Evolutionary conservation across 352 stramenopile species (phyloP), one percentile per base, ranked within the genome.

Genomic region (Phytopythium boreale): DNA sequence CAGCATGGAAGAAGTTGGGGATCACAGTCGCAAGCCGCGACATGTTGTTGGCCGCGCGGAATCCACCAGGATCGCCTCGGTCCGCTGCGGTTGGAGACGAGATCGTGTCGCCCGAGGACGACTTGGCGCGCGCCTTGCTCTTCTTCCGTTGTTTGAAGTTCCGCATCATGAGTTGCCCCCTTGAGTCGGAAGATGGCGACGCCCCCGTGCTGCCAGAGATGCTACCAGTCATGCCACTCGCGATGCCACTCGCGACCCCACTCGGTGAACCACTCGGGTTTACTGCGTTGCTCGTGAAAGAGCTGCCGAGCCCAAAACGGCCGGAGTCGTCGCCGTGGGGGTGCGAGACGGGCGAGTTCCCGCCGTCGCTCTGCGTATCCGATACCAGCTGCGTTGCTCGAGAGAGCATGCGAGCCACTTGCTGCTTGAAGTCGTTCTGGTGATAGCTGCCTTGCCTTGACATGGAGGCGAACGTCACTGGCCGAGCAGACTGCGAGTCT

Each of bases 1-100:
- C 77, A 0, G 70, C 69, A 51, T 82, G 62, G n/a, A 86, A 86
- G 17, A 86, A 74, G 17, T 82, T 86, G 0, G 56, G 56, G 27
- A 62, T 62, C 15, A 62, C 56, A 20, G 56, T 62, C 26, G 56
- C 56, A 6, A 62, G 29, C 15, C 56, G 56, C 17, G 56, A 62
- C 56, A 62, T 62, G 56, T 62, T 61, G 56, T 61, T 62, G 8
- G 34, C 39, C 53, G 36, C n/a, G 53, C 34, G 53, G 22, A 24
- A 37, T 22, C 52, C 52, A 7, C 52, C 11, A 9, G 31, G 52
- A 26, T 62, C 56, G 9, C 37, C 56, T 39, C 41, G 15, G 12
- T 44, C 56, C 14, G 15, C 37, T 31, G 69, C 56, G 4, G 44
- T 72, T 1, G 64, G 64, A 36, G 68, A 69, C 19, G 43, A 10